Base-by-base conservation (phyloP, 1,284 basidiomycete genomes). In the Ustilago hordei region DNA sequence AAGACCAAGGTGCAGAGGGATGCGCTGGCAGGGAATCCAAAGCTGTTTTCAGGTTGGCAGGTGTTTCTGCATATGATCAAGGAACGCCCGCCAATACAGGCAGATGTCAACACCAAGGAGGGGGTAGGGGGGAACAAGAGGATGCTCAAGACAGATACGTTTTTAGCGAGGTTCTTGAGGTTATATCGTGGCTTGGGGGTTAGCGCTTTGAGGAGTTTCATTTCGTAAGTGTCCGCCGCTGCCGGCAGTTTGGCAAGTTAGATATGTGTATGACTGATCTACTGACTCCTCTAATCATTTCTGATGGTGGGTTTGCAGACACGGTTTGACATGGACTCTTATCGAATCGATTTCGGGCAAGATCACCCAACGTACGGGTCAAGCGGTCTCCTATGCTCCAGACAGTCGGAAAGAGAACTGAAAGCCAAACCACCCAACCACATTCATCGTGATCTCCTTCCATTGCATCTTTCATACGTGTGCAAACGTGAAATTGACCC, bases 1-100 rank as follows among this genome's bases (percentile, higher is more conserved):
- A 97, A 97, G 88, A 96, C 95, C 0, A 95, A 95, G 84, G 90
- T 95, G 39, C 94, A 97, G 85, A 92, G 95, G 82, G 91, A 95
- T 60, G 91, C 93, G 13, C 88, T 97, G 39, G 92, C 93, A 4
- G 92, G 92, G 52, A 90, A 92, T 74, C 89, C 88, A 53, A 90
- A 91, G 74, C 90, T 91, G 68, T 89, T 91, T 61, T 78, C 80
- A 47, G 89, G 91, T 17, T 89, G 88, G 83, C 91, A 92, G 86
- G 94, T 95, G 7, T 89, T 95, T 61, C 88, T 88, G 74, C 90
- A 93, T 35, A 89, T 96, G 53, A 89, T 95, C 65, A 89, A 92
- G 87, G 93, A 93, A 57, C 90, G 93, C 15, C 92, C 94, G 84
- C 91, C 92, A 56, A 66, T 63, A 71, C 87, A 89, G 60, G 60